These are phyloP conservation scores for Mayamaea pseudoterrestris DNA, from an alignment of 108 stramenopile genomes.

Conservation along the genomic window DNA sequence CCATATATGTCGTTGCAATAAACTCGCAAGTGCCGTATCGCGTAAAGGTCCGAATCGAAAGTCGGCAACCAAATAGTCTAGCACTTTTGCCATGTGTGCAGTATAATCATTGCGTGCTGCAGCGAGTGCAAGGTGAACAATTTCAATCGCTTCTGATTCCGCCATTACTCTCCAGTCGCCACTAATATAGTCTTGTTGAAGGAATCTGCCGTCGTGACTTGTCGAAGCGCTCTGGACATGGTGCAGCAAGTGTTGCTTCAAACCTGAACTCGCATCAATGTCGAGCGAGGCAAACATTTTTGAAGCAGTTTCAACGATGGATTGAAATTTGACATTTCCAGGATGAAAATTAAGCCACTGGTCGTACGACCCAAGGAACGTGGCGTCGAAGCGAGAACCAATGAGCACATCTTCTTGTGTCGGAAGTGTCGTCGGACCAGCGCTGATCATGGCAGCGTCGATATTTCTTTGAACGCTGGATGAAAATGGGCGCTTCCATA, in stretches of 20 bases:
- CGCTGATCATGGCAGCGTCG: not conserved
- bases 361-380: conserved; percentile 25
- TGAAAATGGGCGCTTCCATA: conserved; percentile 28
- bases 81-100: conserved; percentile 8
- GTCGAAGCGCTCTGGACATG: not conserved
- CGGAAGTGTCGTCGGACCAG: conserved; percentile 27
- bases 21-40: not conserved
- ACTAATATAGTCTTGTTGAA: conserved; percentile 34
- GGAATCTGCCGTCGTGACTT: conserved; percentile 24
- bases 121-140: conserved; percentile 8
- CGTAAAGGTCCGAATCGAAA: conserved; percentile 21
- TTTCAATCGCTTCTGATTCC: conserved; percentile 7
- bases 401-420: conserved; percentile 28
- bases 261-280: not conserved
- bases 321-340: conserved; percentile 26
- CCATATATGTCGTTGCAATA: not conserved
- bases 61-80: conserved; percentile 15
- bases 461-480: not conserved
- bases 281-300: not conserved
- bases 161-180: conserved; percentile 34
- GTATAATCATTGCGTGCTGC: conserved; percentile 2
- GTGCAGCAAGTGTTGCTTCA: not conserved
- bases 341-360: conserved; percentile 45
- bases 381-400: conserved; percentile 27
- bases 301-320: conserved; percentile 1